phyloP scores from a whole-genome alignment of 108 stramenopile species.

The Aureococcus anophagefferens region DNA sequence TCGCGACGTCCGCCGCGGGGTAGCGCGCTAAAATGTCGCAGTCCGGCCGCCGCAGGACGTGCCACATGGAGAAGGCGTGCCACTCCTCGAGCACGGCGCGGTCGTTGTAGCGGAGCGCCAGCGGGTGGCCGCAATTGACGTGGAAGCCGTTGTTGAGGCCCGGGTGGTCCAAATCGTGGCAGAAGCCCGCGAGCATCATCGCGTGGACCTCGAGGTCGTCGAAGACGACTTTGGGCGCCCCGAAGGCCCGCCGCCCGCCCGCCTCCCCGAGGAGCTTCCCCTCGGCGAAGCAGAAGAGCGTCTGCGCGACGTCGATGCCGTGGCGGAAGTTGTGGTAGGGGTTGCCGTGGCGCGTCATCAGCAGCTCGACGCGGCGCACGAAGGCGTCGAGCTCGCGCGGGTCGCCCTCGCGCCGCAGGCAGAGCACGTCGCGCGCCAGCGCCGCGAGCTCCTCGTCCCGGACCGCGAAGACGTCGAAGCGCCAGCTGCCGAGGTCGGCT shows the following conservation, averaged over 20 bases:
- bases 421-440: no score
- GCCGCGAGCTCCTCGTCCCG: no score
- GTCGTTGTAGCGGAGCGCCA: conserved; percentile 70
- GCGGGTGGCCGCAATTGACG: conserved; percentile 34
- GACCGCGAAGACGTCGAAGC: no score
- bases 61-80: conserved; percentile 25
- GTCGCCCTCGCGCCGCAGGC: no score
- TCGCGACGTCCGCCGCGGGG: conserved; percentile 8
- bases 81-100: conserved; percentile 63
- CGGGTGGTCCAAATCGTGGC: conserved; percentile 78
- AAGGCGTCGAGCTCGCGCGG: no score
- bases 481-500: no score
- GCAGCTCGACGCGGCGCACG: no score
- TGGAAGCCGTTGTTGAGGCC: conserved; percentile 67
- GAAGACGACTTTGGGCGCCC: no score
- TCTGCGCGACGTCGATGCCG: conserved; percentile 56
- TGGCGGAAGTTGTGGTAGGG: conserved; percentile 78
- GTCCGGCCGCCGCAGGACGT: conserved; percentile 1
- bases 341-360: no score
- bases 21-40: conserved; percentile 32
- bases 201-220: no score
- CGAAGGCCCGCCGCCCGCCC: no score
- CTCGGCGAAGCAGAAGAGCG: conserved; percentile 28
- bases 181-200: conserved; percentile 51
- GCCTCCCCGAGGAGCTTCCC: conserved; percentile 18